Evolutionary conservation across 352 stramenopile genomes (phyloP).

Genomic region (Globisporangium echinulatum): DNA sequence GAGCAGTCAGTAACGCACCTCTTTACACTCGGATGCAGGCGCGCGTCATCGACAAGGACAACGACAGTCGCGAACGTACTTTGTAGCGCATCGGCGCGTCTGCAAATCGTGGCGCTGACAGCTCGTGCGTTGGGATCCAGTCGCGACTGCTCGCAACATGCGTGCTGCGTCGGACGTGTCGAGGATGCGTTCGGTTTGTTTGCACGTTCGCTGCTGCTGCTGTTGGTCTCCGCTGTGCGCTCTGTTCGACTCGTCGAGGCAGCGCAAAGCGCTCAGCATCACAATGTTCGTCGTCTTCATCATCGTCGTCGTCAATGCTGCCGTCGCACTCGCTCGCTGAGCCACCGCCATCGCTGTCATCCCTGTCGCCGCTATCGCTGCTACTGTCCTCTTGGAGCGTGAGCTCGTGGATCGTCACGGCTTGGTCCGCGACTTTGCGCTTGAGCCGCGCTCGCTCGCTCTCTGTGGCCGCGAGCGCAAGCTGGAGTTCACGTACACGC

Average conservation of each 20-base stretch:
- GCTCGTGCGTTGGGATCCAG: neutral
- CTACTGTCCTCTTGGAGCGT: constrained; percentile 58
- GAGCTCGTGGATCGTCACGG: constrained; percentile 72
- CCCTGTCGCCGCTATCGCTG: constrained; percentile 13
- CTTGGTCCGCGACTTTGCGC: constrained; percentile 45
- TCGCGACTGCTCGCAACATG: too few relatives aligned
- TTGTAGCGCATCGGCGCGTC: neutral
- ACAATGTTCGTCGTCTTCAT: neutral
- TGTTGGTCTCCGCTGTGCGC: neutral
- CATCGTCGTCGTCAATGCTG: constrained; percentile 5
- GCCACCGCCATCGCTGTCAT: neutral
- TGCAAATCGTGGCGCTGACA: neutral
- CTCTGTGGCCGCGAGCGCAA: constrained; percentile 37
- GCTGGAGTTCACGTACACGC: constrained; percentile 26
- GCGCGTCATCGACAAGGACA: too few relatives aligned
- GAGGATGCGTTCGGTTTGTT: neutral
- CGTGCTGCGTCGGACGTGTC: too few relatives aligned
- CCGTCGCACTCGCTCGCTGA: constrained; percentile 23
- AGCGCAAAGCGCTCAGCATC: neutral
- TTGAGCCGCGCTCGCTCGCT: constrained; percentile 36
- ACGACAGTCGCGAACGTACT: neutral
- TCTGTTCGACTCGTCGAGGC: too few relatives aligned
- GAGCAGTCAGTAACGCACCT: too few relatives aligned
- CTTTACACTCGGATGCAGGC: too few relatives aligned
- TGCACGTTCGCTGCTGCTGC: neutral